phyloP scores from a whole-genome alignment of 2,329 filamentous ascomycete genomes.

The Aspergillus sojae region DNA sequence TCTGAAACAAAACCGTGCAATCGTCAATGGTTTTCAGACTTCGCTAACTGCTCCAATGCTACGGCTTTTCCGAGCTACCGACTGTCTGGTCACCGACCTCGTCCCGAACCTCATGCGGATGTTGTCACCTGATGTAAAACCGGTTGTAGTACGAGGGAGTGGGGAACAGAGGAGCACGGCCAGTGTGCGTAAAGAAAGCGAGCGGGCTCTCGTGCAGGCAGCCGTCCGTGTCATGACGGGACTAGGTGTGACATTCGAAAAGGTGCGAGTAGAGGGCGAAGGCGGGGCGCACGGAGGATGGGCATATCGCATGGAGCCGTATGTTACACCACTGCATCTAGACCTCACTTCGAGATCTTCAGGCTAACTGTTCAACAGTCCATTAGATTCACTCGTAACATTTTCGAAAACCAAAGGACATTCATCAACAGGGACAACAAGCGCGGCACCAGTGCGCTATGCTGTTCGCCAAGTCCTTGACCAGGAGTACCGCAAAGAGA shows the following conservation, averaged over 20 bases:
- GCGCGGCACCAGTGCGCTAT: slow-evolving; percentile 77
- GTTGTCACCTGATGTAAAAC: slow-evolving; percentile 86
- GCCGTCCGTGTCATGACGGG: slow-evolving; percentile 83
- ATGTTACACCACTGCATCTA: slow-evolving; percentile 47
- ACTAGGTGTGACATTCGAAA: slow-evolving; percentile 78
- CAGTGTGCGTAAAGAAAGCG: slow-evolving; percentile 83
- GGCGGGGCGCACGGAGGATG: slow-evolving; percentile 64
- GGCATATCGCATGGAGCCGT: slow-evolving; percentile 95
- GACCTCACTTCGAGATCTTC: not conserved
- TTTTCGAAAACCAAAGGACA: slow-evolving; percentile 54
- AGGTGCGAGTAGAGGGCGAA: slow-evolving; percentile 74
- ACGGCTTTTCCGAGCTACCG: slow-evolving; percentile 76
- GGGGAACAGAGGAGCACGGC: slow-evolving; percentile 69
- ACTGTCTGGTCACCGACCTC: slow-evolving; percentile 78
- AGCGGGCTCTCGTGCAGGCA: slow-evolving; percentile 77
- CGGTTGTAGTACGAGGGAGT: slow-evolving; percentile 77
- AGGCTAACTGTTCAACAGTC: slow-evolving; percentile 37
- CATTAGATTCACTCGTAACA: slow-evolving; percentile 74
- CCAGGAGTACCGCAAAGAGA: slow-evolving; percentile 80
- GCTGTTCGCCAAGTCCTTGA: slow-evolving; percentile 92
- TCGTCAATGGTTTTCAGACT: slow-evolving; percentile 72
- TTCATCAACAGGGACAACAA: slow-evolving; percentile 50
- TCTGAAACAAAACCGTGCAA: slow-evolving; percentile 73
- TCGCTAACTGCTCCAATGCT: slow-evolving; percentile 71
- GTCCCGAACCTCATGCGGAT: slow-evolving; percentile 83